A percentile compares a stretch with the other conserved stretches of the same genome.
Conservation (phyloP, 768 basidiomycete genomes). For the Lepiota subincarnata region DNA sequence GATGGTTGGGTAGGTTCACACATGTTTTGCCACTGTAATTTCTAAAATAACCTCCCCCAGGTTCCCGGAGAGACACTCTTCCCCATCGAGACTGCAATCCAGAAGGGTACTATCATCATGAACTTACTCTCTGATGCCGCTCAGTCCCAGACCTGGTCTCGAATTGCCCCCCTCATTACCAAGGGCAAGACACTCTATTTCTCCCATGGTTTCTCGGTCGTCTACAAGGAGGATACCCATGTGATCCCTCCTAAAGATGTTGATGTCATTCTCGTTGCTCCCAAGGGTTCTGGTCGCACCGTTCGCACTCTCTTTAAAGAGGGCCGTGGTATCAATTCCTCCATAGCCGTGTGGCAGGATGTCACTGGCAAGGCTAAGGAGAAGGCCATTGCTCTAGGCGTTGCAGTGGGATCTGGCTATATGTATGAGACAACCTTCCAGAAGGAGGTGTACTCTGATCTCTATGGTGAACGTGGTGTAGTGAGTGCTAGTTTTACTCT, state of each 20-base stretch:
- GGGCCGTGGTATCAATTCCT: slow-evolving; percentile 97
- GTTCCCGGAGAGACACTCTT: slow-evolving; percentile 97
- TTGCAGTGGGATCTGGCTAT: slow-evolving; percentile 95
- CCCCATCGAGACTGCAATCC: slow-evolving; percentile 96
- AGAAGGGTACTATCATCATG: slow-evolving; percentile 98
- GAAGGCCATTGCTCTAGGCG: slow-evolving; percentile 92
- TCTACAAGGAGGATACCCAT: slow-evolving; percentile 96
- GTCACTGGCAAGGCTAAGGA: slow-evolving; percentile 98
- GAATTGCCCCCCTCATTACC: slow-evolving; percentile 89
- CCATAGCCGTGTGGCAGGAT: slow-evolving; percentile 94
- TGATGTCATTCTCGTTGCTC: slow-evolving; percentile 98
- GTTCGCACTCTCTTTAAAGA: slow-evolving; percentile 99
- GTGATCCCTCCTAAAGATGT: slow-evolving; percentile 90
- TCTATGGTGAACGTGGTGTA: slow-evolving; percentile 99
- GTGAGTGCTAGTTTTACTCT: slow-evolving; percentile 45
- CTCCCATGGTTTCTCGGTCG: slow-evolving; percentile 98
- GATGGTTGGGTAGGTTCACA: slow-evolving; percentile 84
- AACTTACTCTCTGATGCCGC: slow-evolving; percentile 99
- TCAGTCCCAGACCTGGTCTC: slow-evolving; percentile 95
- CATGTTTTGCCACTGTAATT: slow-evolving; percentile 1
- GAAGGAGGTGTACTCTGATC: slow-evolving; percentile 99
- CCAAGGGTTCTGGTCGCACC: slow-evolving; percentile 97
- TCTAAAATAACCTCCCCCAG: slow-evolving; percentile 29
- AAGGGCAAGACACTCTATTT: slow-evolving; percentile 99
- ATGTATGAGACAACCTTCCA: slow-evolving; percentile 98